Evolutionary conservation across 2,329 filamentous ascomycete species (phyloP).

Genomic region (Sporothrix euskadiensis): DNA sequence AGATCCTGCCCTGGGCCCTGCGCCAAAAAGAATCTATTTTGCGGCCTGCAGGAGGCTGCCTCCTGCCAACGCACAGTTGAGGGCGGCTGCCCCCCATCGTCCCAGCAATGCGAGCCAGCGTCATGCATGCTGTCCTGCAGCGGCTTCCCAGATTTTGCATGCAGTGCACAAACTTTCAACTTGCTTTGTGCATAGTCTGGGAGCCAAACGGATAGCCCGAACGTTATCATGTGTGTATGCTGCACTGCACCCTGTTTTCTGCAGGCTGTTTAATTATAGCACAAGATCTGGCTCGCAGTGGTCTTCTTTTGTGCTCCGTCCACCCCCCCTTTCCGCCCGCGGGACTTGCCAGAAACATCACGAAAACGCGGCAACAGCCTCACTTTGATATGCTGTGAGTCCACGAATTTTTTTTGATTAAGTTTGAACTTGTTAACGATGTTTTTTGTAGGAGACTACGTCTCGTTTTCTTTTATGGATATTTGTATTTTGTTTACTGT

Average conservation of each 20-base stretch:
- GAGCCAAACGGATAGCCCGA: slow-evolving; percentile 25
- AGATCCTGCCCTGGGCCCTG: background rate
- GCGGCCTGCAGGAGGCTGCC: slow-evolving; percentile 27
- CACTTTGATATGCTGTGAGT: no score
- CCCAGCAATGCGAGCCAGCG: background rate
- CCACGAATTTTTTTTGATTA: no score
- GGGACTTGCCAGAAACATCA: no score
- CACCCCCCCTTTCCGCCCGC: no score
- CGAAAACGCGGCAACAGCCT: no score
- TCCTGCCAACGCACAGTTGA: slow-evolving; percentile 13
- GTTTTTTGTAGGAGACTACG: no score
- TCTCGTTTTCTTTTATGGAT: no score
- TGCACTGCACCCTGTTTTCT: slow-evolving; percentile 5
- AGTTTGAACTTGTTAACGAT: no score
- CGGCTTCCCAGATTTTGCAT: slow-evolving; percentile 10
- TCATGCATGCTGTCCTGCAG: slow-evolving; percentile 9
- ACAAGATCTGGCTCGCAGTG: background rate
- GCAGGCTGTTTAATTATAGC: slow-evolving; percentile 17
- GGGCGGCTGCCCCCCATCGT: background rate
- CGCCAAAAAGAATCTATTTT: background rate
- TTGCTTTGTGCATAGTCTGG: slow-evolving; percentile 20
- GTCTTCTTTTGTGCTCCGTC: background rate
- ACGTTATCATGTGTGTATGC: background rate
- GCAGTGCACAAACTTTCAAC: background rate
- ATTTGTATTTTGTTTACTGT: no score